Conservation (phyloP, 2,329 filamentous ascomycete genomes). For the Aspergillus japonicus region DNA sequence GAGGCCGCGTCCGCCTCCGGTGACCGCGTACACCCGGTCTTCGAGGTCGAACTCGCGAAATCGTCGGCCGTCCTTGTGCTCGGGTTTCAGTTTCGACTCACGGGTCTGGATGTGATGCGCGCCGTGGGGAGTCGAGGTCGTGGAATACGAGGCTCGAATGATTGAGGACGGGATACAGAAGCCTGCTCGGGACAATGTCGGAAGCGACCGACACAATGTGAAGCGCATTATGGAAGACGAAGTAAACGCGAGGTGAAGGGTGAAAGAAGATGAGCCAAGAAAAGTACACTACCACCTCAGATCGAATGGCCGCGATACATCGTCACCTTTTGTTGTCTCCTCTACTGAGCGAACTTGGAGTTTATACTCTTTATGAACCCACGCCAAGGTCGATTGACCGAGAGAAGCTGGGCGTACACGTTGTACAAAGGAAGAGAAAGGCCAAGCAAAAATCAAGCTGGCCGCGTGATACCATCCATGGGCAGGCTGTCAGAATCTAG, state of each 20-base stretch:
- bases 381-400: conserved; percentile 14
- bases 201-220: conserved; percentile 17
- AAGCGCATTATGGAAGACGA: conserved; percentile 18
- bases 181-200: conserved; percentile 10
- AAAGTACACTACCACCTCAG: not conserved
- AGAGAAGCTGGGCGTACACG: conserved; percentile 13
- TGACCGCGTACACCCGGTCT: conserved; percentile 43
- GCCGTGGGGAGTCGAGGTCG: conserved; percentile 17
- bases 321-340: not conserved
- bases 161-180: conserved; percentile 10
- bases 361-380: conserved; percentile 23
- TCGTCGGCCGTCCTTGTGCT: conserved; percentile 28
- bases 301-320: not conserved
- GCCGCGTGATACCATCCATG: conserved; percentile 27
- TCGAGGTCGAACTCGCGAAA: conserved; percentile 46
- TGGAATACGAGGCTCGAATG: conserved; percentile 21
- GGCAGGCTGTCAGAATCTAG: conserved; percentile 16
- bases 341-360: conserved; percentile 6
- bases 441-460: conserved; percentile 17
- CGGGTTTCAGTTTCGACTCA: conserved; percentile 23
- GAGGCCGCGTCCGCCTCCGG: conserved; percentile 46
- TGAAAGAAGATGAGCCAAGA: conserved; percentile 1
- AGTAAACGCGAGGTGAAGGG: not conserved
- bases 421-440: conserved; percentile 15
- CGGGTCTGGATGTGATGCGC: conserved; percentile 35